A percentile compares a stretch with the other conserved stretches of the same genome.
phyloP scores from a whole-genome alignment of 495 filamentous ascomycete genomes.

The Geopyxis carbonaria region DNA sequence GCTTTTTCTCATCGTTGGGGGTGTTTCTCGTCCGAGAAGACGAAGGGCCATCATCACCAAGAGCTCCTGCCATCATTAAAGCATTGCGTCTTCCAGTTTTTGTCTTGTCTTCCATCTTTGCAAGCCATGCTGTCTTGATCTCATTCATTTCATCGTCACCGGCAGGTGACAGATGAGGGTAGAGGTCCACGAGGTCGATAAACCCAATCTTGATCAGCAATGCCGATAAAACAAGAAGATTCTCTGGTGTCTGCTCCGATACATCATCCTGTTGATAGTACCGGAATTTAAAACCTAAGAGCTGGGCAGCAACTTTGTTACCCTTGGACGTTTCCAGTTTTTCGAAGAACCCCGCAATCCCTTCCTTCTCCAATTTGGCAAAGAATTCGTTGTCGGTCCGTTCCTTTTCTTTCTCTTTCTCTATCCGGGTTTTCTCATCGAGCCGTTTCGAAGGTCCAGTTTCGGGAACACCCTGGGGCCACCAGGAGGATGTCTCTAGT shows the following conservation, averaged over 20 bases:
- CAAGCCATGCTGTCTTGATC: conserved; percentile 45
- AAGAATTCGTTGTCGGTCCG: conserved; percentile 62
- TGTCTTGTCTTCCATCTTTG: conserved; percentile 68
- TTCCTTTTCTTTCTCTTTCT: conserved; percentile 33
- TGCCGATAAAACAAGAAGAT: conserved; percentile 77
- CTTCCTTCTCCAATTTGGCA: conserved; percentile 54
- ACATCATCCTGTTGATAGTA: conserved; percentile 70
- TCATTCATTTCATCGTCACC: conserved; percentile 63
- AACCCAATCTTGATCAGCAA: conserved; percentile 95
- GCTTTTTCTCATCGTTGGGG: conserved; percentile 8
- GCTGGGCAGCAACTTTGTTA: conserved; percentile 78
- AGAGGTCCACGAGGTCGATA: conserved; percentile 83
- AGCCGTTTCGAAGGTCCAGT: conserved; percentile 27
- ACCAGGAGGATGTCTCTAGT: conserved; percentile 84
- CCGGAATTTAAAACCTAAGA: conserved; percentile 92
- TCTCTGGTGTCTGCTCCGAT: conserved; percentile 54
- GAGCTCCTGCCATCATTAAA: conserved; percentile 71
- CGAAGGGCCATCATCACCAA: conserved; percentile 59
- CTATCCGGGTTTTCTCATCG: conserved; percentile 36
- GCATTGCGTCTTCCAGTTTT: conserved; percentile 57
- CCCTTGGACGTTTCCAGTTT: conserved; percentile 34
- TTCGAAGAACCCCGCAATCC: conserved; percentile 76
- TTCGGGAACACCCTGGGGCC: conserved; percentile 47
- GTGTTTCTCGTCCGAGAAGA: conserved; percentile 20
- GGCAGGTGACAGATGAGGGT: conserved; percentile 71